phyloP scores from a whole-genome alignment of 192 early-diverging fungal genomes.

The Allomyces javanicus region DNA sequence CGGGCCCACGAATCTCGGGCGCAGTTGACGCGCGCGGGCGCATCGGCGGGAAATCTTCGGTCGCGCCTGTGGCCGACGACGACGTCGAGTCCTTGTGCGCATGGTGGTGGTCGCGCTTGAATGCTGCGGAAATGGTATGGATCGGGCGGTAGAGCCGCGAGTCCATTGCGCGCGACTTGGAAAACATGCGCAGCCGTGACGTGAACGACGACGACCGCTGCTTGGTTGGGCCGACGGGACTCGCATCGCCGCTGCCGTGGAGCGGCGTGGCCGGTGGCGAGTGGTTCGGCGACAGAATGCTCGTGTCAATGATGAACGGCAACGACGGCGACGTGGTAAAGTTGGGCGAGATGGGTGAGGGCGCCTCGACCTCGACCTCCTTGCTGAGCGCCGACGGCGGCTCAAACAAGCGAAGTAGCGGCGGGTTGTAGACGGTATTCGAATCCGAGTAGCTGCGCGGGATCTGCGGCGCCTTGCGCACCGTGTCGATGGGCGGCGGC shows the following conservation, averaged over 20 bases:
- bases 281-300: not conserved
- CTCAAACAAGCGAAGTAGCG: not conserved
- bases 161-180: not conserved
- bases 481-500: not conserved
- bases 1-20: not conserved
- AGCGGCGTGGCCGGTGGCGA: no score
- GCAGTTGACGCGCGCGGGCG: not conserved
- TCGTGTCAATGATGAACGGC: not conserved
- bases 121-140: not conserved
- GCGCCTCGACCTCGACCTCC: not conserved
- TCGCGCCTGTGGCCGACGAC: not conserved
- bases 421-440: not conserved
- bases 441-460: not conserved
- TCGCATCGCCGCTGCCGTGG: no score
- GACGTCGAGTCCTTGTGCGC: not conserved
- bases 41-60: not conserved
- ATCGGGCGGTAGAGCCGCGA: not conserved
- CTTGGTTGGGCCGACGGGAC: no score
- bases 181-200: not conserved
- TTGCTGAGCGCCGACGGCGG: not conserved
- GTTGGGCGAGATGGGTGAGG: not conserved
- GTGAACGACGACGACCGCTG: not conserved
- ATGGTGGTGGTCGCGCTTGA: not conserved
- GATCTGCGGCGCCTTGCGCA: not conserved
- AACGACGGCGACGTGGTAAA: not conserved